A percentile compares a stretch with the other conserved stretches of the same genome.
phyloP scores from a whole-genome alignment of 164 flowering plant genomes.

The Hamamelis virginiana region DNA sequence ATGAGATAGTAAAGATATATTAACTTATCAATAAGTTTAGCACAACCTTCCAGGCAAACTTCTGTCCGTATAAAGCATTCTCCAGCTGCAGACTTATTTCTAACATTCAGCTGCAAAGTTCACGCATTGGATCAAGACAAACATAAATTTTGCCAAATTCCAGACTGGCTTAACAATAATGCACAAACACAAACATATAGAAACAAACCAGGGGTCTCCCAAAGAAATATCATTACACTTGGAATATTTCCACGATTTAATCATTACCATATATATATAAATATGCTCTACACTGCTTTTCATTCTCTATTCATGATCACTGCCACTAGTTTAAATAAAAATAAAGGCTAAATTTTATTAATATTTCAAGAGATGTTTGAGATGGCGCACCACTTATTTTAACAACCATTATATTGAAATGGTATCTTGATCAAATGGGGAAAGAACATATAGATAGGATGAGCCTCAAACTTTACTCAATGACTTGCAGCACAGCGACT shows the following conservation, averaged over 20 bases:
- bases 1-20: background rate
- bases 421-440: no score
- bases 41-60: conserved; percentile 88
- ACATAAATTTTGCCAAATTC: background rate
- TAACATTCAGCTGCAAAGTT: conserved; percentile 74
- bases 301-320: no score
- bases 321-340: no score
- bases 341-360: background rate
- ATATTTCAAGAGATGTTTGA: background rate
- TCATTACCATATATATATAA: no score
- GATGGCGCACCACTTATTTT: background rate
- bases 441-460: background rate
- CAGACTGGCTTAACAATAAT: conserved; percentile 1
- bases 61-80: conserved; percentile 89
- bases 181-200: background rate
- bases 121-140: conserved; percentile 3
- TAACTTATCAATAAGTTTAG: conserved; percentile 5
- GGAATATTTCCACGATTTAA: background rate
- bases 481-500: background rate
- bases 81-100: conserved; percentile 96
- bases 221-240: background rate
- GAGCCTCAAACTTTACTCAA: background rate
- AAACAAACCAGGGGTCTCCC: background rate
- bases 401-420: background rate
- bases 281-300: no score